Conservation (phyloP, 1,139 yeast genomes). For the Meyerozyma athensensis region DNA sequence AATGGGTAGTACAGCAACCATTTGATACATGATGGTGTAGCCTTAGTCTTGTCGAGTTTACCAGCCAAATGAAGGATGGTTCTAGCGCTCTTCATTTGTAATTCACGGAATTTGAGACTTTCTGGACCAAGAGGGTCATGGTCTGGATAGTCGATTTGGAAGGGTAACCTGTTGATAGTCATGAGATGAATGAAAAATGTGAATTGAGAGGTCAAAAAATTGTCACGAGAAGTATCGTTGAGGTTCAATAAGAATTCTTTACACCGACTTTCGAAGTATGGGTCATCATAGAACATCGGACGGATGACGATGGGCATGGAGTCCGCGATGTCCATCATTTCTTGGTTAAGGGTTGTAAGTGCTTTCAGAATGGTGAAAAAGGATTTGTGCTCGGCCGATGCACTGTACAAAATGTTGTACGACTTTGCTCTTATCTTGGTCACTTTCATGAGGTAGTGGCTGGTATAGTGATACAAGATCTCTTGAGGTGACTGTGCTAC, state of each 20-base stretch:
- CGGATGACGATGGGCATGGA: constrained; percentile 13
- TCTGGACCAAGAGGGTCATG: constrained; percentile 14
- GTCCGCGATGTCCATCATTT: constrained; percentile 16
- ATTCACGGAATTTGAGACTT: constrained; percentile 18
- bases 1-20: constrained; percentile 34
- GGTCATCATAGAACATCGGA: constrained; percentile 26
- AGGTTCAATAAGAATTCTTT: background rate
- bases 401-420: constrained; percentile 26
- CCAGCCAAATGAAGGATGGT: constrained; percentile 27
- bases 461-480: constrained; percentile 4
- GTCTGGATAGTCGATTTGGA: constrained; percentile 16
- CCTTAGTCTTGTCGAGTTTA: constrained; percentile 16
- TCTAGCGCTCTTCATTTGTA: constrained; percentile 31
- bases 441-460: constrained; percentile 17
- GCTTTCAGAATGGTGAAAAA: constrained; percentile 15
- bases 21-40: constrained; percentile 23
- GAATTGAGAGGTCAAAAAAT: constrained; percentile 21
- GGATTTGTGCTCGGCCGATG: constrained; percentile 18
- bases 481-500: background rate
- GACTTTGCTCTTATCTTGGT: constrained; percentile 27
- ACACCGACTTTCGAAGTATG: constrained; percentile 14
- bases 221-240: constrained; percentile 10
- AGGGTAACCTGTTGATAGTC: constrained; percentile 34
- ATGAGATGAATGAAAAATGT: constrained; percentile 31
- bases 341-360: constrained; percentile 18